A percentile compares a stretch with the other conserved stretches of the same genome.
Evolutionary conservation across 2,329 filamentous ascomycete species (phyloP).

Genomic region (Parastagonospora avenae): DNA sequence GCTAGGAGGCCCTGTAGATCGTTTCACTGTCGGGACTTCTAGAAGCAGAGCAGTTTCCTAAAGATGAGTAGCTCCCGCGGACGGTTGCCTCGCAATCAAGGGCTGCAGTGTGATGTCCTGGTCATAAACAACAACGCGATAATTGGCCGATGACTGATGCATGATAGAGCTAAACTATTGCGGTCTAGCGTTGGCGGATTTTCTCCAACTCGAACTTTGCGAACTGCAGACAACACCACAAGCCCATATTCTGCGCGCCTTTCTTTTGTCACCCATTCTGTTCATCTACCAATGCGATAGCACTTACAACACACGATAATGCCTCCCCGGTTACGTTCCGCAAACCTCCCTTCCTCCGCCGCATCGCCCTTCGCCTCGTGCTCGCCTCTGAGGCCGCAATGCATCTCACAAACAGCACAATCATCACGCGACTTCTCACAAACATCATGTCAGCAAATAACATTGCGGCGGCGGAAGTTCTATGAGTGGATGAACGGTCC

Average conservation of each 20-base stretch:
- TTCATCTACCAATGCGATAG: constrained; percentile 36
- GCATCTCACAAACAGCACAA: constrained; percentile 26
- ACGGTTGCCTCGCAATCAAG: constrained; percentile 11
- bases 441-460: constrained; percentile 47
- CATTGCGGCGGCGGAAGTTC: constrained; percentile 60
- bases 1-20: constrained; percentile 20
- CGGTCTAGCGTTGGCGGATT: constrained; percentile 22
- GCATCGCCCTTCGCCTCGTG: constrained; percentile 19
- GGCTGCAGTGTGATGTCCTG: constrained; percentile 13
- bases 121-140: no score
- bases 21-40: constrained; percentile 20
- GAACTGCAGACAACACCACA: constrained; percentile 18
- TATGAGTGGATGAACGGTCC: constrained; percentile 64
- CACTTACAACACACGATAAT: constrained; percentile 26
- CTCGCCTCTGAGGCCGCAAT: constrained; percentile 28
- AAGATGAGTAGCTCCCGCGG: constrained; percentile 21
- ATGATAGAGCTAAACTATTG: neutral
- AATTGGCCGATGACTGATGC: neutral
- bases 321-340: constrained; percentile 42
- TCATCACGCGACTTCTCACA: constrained; percentile 44
- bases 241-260: constrained; percentile 12
- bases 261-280: constrained; percentile 9
- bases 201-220: constrained; percentile 20
- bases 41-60: constrained; percentile 30
- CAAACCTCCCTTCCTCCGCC: constrained; percentile 30